These are phyloP conservation scores for Lophium mytilinum DNA, from an alignment of 495 filamentous ascomycete species.

Conservation along the genomic window DNA sequence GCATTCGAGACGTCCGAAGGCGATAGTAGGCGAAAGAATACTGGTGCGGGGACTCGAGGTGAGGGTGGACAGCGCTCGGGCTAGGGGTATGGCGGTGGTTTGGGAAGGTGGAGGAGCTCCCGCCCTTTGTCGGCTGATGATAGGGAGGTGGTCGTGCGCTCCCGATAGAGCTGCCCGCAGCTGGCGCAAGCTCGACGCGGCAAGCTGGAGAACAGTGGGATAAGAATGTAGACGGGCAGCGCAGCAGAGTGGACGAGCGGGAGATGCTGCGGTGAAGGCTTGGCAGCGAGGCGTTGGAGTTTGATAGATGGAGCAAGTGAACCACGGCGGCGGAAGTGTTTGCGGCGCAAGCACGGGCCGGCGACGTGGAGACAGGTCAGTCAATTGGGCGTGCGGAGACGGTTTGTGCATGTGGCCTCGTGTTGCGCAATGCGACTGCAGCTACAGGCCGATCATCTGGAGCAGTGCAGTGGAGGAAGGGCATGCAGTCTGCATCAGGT, in stretches of 20 bases:
- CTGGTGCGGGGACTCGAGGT: neutral
- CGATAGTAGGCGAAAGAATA: neutral
- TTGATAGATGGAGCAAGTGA: slow-evolving; percentile 4
- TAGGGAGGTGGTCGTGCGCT: neutral
- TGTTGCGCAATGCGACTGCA: slow-evolving; percentile 7
- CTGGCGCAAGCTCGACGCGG: neutral
- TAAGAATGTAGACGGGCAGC: neutral
- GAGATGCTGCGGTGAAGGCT: neutral
- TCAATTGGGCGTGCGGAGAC: neutral
- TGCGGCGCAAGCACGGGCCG: slow-evolving; percentile 1
- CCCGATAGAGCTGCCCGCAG: slow-evolving; percentile 7
- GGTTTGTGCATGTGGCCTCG: neutral
- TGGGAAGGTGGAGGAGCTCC: slow-evolving; percentile 4
- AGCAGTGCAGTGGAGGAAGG: neutral
- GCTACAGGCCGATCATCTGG: neutral
- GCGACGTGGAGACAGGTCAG: neutral
- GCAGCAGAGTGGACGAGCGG: neutral
- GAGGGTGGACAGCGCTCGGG: neutral
- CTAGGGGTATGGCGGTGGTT: slow-evolving; percentile 1
- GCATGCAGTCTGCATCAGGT: too few species aligned
- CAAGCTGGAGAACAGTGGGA: neutral
- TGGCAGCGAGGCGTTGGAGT: slow-evolving; percentile 5
- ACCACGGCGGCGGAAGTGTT: slow-evolving; percentile 16
- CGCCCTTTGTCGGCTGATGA: neutral
- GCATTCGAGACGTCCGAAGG: neutral